Base-by-base conservation (phyloP, 768 basidiomycete genomes). In the Gelatoporia subvermispora region DNA sequence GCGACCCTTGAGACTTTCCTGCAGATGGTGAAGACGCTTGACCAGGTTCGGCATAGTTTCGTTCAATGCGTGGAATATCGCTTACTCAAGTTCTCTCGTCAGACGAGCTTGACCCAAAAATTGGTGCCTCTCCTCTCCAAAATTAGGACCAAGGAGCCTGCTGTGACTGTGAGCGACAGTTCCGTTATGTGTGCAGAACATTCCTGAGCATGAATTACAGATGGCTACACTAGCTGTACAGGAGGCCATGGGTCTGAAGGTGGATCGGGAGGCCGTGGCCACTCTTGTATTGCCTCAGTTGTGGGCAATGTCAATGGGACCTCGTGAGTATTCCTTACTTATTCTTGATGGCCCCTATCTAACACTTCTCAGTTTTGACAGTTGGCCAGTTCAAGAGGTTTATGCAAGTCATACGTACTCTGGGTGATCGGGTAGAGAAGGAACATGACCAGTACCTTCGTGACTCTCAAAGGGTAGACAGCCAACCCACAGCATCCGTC, bases 251-350 rank as follows among this genome's bases (percentile, higher is more conserved):
- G 93, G 94, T 8, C 77, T 82, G 56, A 96, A 95, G 63, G 84
- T 97, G 2, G 94, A 96, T 57, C 79, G 93, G 41, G 92, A 94
- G 66, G 91, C 93, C 9, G 64, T 81, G 11, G 80, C 80, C 0
- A 77, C 77, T 0, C 62, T 81, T 15, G 79, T 84, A 2, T 65
- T 84, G 4, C 81, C 81, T 8, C 81, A 84, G 51, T 57, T 69
- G 8, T 99, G 96, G 96, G 74, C 86, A 3, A 97, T 99, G 93
- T 93, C 89, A 3, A 95, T 98, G 72, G 94, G 93, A 21, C 94
- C 94, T 47, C 64, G 91, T 92, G 61, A 59, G 87, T 76, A n/a
- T 13, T 22, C 7, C 7, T 24, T 10, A 20, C 8, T 40, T 37
- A 13, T 37, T 36, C 23, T 18, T 31, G 9, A 47, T 22, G 39